Percentiles rank a stretch among this genome's conserved stretches.
Evolutionary conservation across 139 green algal species (phyloP).

Genomic region (Zygnema circumcarinatum): DNA sequence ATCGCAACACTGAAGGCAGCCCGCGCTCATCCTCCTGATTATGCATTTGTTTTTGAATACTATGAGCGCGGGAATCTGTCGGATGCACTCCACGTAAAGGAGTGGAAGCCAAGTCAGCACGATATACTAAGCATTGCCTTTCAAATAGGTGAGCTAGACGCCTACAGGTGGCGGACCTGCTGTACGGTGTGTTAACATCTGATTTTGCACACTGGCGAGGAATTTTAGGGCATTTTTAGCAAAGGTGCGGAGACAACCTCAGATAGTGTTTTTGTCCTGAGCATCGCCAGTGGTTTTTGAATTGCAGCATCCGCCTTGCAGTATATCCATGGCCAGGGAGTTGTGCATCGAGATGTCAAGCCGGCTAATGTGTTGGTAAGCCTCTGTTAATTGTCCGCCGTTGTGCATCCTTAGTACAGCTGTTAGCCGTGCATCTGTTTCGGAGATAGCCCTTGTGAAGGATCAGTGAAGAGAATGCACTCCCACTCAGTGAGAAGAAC

Average conservation of each 20-base stretch:
- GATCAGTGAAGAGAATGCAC: too few species aligned
- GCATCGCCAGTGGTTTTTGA: neutral
- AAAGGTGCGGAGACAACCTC: neutral
- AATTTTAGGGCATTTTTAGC: too few species aligned
- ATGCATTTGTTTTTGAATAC: constrained; percentile 29
- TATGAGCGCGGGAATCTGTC: constrained; percentile 36
- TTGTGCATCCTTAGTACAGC: too few species aligned
- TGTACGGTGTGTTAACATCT: too few species aligned
- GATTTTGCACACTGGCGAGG: too few species aligned
- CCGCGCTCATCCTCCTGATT: constrained; percentile 49
- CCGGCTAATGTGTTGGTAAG: constrained; percentile 49
- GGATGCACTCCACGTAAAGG: constrained; percentile 38
- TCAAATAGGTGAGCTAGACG: constrained; percentile 41
- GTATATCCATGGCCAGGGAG: constrained; percentile 36
- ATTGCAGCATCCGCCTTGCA: constrained; percentile 20
- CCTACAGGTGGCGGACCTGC: too few species aligned
- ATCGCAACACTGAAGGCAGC: constrained; percentile 42
- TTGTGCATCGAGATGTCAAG: constrained; percentile 51
- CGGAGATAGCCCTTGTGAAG: too few species aligned
- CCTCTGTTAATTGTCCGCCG: too few species aligned
- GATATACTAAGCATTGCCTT: constrained; percentile 37
- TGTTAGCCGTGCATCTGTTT: too few species aligned
- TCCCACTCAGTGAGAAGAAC: too few species aligned
- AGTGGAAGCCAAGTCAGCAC: constrained; percentile 33
- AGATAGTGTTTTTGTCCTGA: neutral